These are phyloP conservation scores for Tuber microsphaerosporum DNA, from an alignment of 495 filamentous ascomycete genomes.

Conservation along the genomic window DNA sequence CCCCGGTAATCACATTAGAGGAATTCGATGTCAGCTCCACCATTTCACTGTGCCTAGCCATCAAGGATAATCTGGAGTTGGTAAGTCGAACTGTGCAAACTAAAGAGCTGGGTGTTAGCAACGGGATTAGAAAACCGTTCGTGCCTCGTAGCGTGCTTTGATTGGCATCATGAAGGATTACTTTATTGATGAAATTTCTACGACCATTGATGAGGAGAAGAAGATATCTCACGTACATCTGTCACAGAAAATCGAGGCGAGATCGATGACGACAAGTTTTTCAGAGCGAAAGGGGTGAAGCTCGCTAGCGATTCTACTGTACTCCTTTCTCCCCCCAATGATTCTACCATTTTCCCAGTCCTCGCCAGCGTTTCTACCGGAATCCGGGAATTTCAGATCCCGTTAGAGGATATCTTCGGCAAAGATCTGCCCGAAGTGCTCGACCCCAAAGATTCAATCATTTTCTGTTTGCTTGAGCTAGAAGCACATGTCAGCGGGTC, in stretches of 20 bases:
- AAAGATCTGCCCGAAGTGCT: neutral
- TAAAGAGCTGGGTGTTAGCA: constrained; percentile 1
- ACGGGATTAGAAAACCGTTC: constrained; percentile 65
- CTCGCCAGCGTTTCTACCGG: no score
- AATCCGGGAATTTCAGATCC: no score
- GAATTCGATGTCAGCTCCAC: constrained; percentile 79
- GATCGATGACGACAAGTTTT: constrained; percentile 87
- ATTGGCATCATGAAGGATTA: constrained; percentile 87
- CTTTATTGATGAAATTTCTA: constrained; percentile 96
- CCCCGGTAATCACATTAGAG: no score
- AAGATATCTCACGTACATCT: constrained; percentile 86
- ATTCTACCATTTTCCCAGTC: no score
- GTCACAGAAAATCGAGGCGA: constrained; percentile 73
- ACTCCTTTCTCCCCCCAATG: no score
- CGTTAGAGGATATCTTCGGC: neutral
- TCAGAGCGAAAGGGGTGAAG: constrained; percentile 70
- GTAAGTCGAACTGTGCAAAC: constrained; percentile 44
- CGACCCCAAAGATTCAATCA: no score
- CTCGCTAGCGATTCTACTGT: constrained; percentile 44
- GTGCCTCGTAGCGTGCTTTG: constrained; percentile 84
- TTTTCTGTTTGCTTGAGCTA: no score
- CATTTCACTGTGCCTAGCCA: constrained; percentile 71
- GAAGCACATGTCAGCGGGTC: no score
- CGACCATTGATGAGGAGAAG: constrained; percentile 82
- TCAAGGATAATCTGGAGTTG: constrained; percentile 92